Evolutionary conservation across 2,329 filamentous ascomycete species (phyloP).

Genomic region (Penicillium corylophilum): DNA sequence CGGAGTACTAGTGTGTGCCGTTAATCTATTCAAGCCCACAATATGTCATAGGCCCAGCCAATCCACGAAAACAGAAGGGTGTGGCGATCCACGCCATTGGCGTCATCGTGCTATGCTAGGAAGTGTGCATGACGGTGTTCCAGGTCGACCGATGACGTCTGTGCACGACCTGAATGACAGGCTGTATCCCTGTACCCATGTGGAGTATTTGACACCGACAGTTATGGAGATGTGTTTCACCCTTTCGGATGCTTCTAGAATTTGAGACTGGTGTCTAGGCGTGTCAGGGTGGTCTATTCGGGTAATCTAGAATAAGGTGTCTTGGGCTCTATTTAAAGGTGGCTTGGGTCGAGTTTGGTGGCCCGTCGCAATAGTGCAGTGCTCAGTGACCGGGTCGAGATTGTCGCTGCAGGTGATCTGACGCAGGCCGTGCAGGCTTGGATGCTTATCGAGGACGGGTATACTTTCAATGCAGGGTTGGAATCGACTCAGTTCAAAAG

Average conservation of each 20-base stretch:
- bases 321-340: neutral
- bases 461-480: neutral
- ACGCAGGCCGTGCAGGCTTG: neutral
- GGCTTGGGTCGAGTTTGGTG: neutral
- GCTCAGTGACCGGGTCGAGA: neutral
- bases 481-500: neutral
- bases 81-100: conserved; percentile 10
- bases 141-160: conserved; percentile 2
- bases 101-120: conserved; percentile 14
- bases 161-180: neutral
- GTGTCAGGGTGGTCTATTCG: neutral
- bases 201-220: no score
- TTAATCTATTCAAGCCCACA: neutral
- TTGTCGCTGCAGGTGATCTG: neutral
- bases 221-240: neutral
- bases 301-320: neutral
- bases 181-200: neutral
- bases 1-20: neutral
- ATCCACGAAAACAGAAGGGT: neutral
- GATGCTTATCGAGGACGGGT: neutral
- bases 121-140: neutral
- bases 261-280: neutral
- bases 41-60: neutral
- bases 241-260: neutral
- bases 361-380: neutral